Conservation (phyloP, 345 rosid genomes). For the Ailanthus altissimus region DNA sequence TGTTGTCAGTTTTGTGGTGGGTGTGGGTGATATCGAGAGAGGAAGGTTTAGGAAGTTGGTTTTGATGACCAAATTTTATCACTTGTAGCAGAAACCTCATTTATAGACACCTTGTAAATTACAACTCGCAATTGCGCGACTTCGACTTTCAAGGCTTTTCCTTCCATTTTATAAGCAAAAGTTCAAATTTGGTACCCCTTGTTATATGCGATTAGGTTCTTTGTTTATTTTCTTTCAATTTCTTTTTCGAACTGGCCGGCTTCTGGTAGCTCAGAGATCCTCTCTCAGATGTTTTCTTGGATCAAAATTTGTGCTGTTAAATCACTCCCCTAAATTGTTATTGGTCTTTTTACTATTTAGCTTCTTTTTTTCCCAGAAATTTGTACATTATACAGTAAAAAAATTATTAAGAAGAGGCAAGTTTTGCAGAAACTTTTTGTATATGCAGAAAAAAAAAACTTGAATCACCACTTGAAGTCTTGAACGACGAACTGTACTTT, state of each 20-base stretch:
- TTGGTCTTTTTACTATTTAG: neutral
- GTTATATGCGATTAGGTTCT: neutral
- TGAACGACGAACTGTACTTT: too few relatives aligned
- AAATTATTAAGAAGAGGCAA: too few relatives aligned
- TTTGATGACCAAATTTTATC: slow-evolving; percentile 33
- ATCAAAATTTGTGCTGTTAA: neutral
- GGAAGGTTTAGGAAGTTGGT: slow-evolving; percentile 23
- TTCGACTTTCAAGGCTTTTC: slow-evolving; percentile 5
- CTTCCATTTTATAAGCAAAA: neutral
- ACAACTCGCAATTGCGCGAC: slow-evolving; percentile 7
- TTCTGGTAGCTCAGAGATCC: neutral
- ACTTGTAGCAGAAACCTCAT: slow-evolving; percentile 22
- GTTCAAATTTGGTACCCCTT: neutral
- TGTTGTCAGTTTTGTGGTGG: slow-evolving; percentile 45
- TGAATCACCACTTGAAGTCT: too few relatives aligned
- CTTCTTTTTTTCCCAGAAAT: too few relatives aligned
- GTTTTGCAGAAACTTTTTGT: too few relatives aligned
- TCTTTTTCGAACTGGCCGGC: too few relatives aligned
- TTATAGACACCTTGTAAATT: slow-evolving; percentile 37
- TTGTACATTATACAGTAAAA: too few relatives aligned
- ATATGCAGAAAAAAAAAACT: too few relatives aligned
- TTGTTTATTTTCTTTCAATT: neutral
- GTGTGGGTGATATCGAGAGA: slow-evolving; percentile 26
- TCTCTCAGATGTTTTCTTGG: neutral
- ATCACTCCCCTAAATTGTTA: neutral